Evolutionary conservation across 768 basidiomycete genomes (phyloP), one percentile per base, ranked within the genome.

Genomic region (Melanogaster broomeanus): DNA sequence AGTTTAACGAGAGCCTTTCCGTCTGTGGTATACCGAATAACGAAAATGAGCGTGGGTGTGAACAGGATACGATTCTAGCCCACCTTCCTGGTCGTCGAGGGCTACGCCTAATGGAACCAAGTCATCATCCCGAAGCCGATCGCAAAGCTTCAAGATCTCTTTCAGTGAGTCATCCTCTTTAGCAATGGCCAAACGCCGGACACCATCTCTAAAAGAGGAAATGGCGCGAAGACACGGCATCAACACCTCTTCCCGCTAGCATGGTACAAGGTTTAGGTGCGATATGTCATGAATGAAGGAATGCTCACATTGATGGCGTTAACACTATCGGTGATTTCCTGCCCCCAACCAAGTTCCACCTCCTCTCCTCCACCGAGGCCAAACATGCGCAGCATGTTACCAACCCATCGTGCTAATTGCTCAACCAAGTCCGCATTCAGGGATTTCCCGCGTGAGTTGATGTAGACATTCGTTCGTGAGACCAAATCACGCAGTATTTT

Each of bases 61-160:
- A 43, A 45, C 16, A 45, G 33, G 30, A 39, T 74, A 45, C 55
- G 2, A 47, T 49, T n/a, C n/a, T n/a, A n/a, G n/a, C n/a, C n/a
- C n/a, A 86, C 93, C 93, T 77, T 95, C 93, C 73, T 93, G 92
- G 74, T 99, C 97, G 66, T 98, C 97, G 30, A 99, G 75, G 8
- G 94, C 94, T 6, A 99, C 92, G 8, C 97, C 97, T 44, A 98
- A 76, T n/a, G 93, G 87, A 38, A 95, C 87, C 38, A 98, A 74
- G 63, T 97, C 95, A 30, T 81, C 75, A 65, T 98, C 96, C 15
- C 97, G 84, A 53, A 99, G 79, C 57, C 83, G 85, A 73, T 99
- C 97, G 62, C 86, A 94, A 21, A 97, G 80, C 19, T 83, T 78
- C 42, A 99, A 74, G 56, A 98, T 90, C 55, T 95, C 90, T 65